Conservation (phyloP, 345 rosid species). For the Triadica sebifera region DNA sequence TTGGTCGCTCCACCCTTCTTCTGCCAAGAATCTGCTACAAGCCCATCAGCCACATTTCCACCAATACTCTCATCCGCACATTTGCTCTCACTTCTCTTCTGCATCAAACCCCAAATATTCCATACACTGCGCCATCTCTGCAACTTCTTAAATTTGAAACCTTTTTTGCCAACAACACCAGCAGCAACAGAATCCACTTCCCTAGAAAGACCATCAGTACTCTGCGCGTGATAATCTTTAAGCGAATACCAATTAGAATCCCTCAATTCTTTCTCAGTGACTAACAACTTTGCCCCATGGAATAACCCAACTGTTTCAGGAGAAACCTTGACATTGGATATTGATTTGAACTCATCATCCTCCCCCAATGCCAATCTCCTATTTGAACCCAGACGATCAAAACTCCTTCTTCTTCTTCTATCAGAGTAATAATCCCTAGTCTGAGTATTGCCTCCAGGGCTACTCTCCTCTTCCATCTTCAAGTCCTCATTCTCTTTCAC, state of each 20-base stretch:
- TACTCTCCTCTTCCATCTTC: slow-evolving; percentile 18
- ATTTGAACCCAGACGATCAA: slow-evolving; percentile 25
- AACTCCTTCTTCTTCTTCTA: slow-evolving; percentile 31
- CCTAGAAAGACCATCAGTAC: slow-evolving; percentile 10
- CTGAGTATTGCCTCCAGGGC: slow-evolving; percentile 35
- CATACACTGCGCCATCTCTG: slow-evolving; percentile 15
- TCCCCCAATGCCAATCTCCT: slow-evolving; percentile 26
- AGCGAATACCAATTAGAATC: slow-evolving; percentile 40
- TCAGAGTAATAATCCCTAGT: slow-evolving; percentile 33
- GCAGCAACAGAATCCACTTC: slow-evolving; percentile 19
- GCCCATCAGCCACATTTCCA: slow-evolving; percentile 41
- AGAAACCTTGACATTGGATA: slow-evolving; percentile 35
- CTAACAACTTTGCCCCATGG: slow-evolving; percentile 51
- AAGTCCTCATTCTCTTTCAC: slow-evolving; percentile 30
- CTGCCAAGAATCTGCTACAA: slow-evolving; percentile 28
- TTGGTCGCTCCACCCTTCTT: too few species aligned
- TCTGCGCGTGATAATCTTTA: slow-evolving; percentile 14
- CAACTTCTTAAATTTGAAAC: slow-evolving; percentile 21
- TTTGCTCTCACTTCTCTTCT: slow-evolving; percentile 23
- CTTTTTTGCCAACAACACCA: slow-evolving; percentile 12
- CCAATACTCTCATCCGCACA: slow-evolving; percentile 31
- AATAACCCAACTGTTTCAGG: slow-evolving; percentile 47
- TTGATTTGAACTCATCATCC: slow-evolving; percentile 31
- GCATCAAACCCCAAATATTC: slow-evolving; percentile 33
- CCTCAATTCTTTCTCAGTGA: slow-evolving; percentile 54